A percentile compares a stretch with the other conserved stretches of the same genome.
Conservation (phyloP, 2,329 filamentous ascomycete species). For the Cordyceps pruinosa region DNA sequence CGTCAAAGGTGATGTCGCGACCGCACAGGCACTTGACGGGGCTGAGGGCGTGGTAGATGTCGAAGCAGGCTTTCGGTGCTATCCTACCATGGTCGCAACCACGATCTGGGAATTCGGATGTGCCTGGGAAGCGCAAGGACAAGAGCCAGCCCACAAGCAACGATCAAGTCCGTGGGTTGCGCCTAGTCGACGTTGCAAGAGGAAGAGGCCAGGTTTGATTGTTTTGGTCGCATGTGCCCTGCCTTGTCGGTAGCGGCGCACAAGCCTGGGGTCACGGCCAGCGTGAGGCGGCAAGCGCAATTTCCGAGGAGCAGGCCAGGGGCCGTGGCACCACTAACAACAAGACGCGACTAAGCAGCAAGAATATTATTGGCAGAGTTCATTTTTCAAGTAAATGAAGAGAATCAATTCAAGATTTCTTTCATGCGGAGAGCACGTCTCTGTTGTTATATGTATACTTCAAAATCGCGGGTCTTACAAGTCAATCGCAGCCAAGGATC, state of each 20-base stretch:
- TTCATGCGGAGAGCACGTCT: too few species aligned
- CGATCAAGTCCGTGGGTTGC: slow-evolving; percentile 2
- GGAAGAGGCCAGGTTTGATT: slow-evolving; percentile 7
- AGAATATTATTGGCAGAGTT: too few species aligned
- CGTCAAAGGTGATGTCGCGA: not conserved
- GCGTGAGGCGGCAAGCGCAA: not conserved
- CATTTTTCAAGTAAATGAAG: too few species aligned
- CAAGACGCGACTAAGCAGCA: too few species aligned
- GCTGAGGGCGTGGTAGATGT: not conserved
- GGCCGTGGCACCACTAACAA: too few species aligned
- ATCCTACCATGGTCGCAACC: slow-evolving; percentile 2
- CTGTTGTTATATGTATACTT: too few species aligned
- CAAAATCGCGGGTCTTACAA: too few species aligned
- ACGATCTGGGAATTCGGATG: not conserved
- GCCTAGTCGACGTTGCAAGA: not conserved
- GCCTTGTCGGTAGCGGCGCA: not conserved
- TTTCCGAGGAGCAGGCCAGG: not conserved
- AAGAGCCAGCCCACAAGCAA: not conserved
- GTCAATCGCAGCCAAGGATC: too few species aligned
- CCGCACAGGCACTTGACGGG: slow-evolving; percentile 5
- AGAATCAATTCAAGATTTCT: too few species aligned
- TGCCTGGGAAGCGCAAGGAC: not conserved
- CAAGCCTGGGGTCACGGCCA: slow-evolving; percentile 5
- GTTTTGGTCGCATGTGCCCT: not conserved
- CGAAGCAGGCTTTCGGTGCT: not conserved